Evolutionary conservation across 192 early-diverging fungal genomes (phyloP).

Genomic region (Entomortierella lignicola): DNA sequence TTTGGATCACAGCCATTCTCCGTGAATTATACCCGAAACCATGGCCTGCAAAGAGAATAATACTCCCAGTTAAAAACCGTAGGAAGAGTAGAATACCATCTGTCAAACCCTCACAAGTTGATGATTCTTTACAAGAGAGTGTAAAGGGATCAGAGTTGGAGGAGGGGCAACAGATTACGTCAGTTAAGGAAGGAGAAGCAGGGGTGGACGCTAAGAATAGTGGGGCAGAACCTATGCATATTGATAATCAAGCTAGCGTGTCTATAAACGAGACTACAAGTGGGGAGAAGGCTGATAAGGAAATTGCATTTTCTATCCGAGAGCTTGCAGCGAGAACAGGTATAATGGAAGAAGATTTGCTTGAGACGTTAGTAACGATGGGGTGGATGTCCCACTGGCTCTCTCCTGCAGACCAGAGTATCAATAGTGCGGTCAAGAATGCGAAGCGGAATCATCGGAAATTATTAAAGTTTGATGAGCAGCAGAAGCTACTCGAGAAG

Average conservation of each 20-base stretch:
- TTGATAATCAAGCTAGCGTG: not conserved
- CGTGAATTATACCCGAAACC: slow-evolving; percentile 54
- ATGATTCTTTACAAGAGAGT: not conserved
- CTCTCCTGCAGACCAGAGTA: not conserved
- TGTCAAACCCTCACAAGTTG: not conserved
- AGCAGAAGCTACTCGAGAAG: slow-evolving; percentile 29
- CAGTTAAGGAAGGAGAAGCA: not conserved
- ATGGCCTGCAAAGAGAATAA: slow-evolving; percentile 27
- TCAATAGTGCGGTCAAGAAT: not conserved
- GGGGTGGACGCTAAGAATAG: not conserved
- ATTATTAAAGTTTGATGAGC: slow-evolving; percentile 41
- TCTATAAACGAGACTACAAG: not conserved
- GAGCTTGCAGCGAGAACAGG: slow-evolving; percentile 71
- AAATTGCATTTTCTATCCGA: slow-evolving; percentile 55
- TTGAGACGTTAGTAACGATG: slow-evolving; percentile 71
- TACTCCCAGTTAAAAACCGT: slow-evolving; percentile 3
- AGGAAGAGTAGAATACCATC: slow-evolving; percentile 11
- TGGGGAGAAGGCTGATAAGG: not conserved
- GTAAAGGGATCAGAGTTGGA: not conserved
- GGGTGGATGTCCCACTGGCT: slow-evolving; percentile 71
- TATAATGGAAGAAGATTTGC: slow-evolving; percentile 77
- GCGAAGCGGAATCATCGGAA: slow-evolving; percentile 36
- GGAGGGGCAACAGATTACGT: not conserved
- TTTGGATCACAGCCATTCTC: slow-evolving; percentile 83
- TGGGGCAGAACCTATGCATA: not conserved